Conservation (phyloP, 2,329 filamentous ascomycete genomes). For the Pseudogymnoascus sp. region DNA sequence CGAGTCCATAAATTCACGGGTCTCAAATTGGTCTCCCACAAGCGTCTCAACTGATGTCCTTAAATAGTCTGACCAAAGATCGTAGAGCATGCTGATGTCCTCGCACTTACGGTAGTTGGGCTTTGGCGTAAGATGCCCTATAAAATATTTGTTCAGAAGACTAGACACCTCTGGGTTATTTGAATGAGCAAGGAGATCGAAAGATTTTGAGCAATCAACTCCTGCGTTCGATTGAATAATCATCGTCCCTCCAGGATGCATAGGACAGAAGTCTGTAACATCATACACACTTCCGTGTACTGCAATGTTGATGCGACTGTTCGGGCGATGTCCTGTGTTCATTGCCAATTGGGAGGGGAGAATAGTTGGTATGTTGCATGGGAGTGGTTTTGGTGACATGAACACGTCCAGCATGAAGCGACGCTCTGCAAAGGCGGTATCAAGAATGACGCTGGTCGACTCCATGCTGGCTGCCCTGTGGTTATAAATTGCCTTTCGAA, state of each 20-base stretch:
- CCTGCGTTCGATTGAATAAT: conserved; percentile 47
- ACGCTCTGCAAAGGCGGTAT: conserved; percentile 45
- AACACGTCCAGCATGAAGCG: conserved; percentile 50
- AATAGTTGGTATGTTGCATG: conserved; percentile 42
- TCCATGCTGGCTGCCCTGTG: conserved; percentile 44
- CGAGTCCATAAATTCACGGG: conserved; percentile 40
- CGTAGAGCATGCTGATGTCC: conserved; percentile 38
- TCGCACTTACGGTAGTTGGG: conserved; percentile 36
- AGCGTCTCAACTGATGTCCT: conserved; percentile 41
- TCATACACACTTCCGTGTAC: conserved; percentile 47
- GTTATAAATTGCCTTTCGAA: conserved; percentile 46
- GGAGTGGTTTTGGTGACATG: conserved; percentile 45
- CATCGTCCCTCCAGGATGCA: conserved; percentile 45
- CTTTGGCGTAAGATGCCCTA: conserved; percentile 42
- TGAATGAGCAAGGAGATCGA: conserved; percentile 45
- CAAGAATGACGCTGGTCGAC: conserved; percentile 40
- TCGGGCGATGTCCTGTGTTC: conserved; percentile 42
- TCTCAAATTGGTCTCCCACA: conserved; percentile 45
- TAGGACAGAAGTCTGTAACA: conserved; percentile 43
- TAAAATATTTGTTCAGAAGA: conserved; percentile 45
- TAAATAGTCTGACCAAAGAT: conserved; percentile 43
- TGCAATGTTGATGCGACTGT: conserved; percentile 40
- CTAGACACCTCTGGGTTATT: conserved; percentile 46
- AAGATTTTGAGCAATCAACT: conserved; percentile 43
- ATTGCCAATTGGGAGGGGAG: conserved; percentile 40